These are phyloP conservation scores for Volutella citrinella DNA, from an alignment of 2,329 filamentous ascomycete species.

Conservation along the genomic window DNA sequence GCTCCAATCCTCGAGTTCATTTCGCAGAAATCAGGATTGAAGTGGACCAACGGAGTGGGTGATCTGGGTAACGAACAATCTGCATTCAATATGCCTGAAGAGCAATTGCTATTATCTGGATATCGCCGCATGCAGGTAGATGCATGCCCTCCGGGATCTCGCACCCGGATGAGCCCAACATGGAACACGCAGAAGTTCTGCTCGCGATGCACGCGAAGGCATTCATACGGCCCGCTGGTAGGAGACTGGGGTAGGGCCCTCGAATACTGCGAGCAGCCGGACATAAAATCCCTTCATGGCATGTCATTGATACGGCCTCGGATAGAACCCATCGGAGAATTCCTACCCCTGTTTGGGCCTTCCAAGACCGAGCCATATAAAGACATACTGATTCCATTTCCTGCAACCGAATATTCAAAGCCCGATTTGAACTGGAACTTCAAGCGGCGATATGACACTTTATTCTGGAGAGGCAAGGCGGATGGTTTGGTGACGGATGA, in stretches of 20 bases:
- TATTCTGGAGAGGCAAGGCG: conserved; percentile 75
- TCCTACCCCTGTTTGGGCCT: conserved; percentile 74
- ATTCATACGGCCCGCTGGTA: conserved; percentile 66
- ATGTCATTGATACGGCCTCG: conserved; percentile 66
- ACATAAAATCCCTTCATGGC: conserved; percentile 70
- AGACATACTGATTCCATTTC: conserved; percentile 72
- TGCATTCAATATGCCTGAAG: background rate
- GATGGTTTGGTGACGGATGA: conserved; percentile 47
- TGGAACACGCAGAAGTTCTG: conserved; percentile 67
- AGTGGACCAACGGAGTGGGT: conserved; percentile 1
- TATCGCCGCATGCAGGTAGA: conserved; percentile 42
- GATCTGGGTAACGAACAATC: conserved; percentile 1
- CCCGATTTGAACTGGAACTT: conserved; percentile 48
- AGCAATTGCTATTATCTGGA: conserved; percentile 19
- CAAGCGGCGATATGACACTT: conserved; percentile 56
- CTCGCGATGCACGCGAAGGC: conserved; percentile 56
- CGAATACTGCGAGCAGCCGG: conserved; percentile 73
- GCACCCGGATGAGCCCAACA: conserved; percentile 53
- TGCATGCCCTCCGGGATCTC: conserved; percentile 62
- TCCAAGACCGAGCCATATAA: conserved; percentile 69
- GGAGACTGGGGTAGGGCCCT: conserved; percentile 62
- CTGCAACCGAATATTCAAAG: conserved; percentile 37
- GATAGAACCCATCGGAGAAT: conserved; percentile 58
- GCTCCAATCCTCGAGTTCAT: conserved; percentile 28
- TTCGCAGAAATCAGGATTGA: conserved; percentile 21